Evolutionary conservation across 1,284 basidiomycete species (phyloP).

Genomic region (Erythrobasidium hasegawianum): DNA sequence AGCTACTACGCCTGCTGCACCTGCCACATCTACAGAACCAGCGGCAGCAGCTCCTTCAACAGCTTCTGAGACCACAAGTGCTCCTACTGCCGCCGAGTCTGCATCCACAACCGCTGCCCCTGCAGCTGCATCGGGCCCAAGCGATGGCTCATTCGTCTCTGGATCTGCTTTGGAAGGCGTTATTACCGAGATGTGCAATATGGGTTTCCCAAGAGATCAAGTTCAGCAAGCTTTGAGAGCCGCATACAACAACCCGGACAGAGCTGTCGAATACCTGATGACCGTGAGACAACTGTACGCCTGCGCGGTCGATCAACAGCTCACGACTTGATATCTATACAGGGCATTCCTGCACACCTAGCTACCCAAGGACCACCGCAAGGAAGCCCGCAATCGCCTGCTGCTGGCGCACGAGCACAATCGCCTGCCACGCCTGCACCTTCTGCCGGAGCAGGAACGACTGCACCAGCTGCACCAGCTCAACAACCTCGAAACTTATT

Average conservation of each 20-base stretch:
- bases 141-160: constrained; percentile 54
- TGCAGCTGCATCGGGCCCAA: constrained; percentile 41
- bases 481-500: constrained; percentile 60
- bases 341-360: constrained; percentile 79
- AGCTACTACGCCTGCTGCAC: constrained; percentile 43
- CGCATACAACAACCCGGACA: constrained; percentile 96
- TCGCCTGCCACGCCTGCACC: constrained; percentile 48
- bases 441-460: constrained; percentile 35
- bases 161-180: constrained; percentile 70
- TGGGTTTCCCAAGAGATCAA: constrained; percentile 89
- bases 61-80: background rate
- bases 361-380: constrained; percentile 38
- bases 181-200: constrained; percentile 78
- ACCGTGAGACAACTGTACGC: constrained; percentile 58
- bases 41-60: constrained; percentile 1
- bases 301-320: no score
- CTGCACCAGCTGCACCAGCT: constrained; percentile 33
- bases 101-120: constrained; percentile 46
- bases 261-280: constrained; percentile 96
- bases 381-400: constrained; percentile 21
- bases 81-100: constrained; percentile 40
- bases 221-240: constrained; percentile 83
- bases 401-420: constrained; percentile 47
- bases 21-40: background rate
- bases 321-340: background rate